A percentile compares a stretch with the other conserved stretches of the same genome.
Evolutionary conservation across 495 filamentous ascomycete species (phyloP).

Genomic region (Neurospora tetraspora): DNA sequence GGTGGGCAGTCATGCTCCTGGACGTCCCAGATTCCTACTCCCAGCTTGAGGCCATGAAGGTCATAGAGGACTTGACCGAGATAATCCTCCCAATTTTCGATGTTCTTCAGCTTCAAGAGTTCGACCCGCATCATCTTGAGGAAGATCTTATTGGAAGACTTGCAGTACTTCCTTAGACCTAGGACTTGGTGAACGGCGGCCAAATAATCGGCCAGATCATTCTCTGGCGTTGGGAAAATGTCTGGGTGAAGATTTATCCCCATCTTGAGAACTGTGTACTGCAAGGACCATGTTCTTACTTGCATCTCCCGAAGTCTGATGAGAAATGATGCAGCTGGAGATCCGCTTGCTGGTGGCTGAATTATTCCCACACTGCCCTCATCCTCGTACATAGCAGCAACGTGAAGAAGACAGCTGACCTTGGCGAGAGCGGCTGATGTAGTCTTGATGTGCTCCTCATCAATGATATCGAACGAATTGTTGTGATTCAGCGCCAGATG

Average conservation of each 20-base stretch:
- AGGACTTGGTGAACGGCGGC: constrained; percentile 72
- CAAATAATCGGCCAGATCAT: constrained; percentile 64
- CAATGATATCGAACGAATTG: constrained; percentile 72
- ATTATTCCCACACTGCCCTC: constrained; percentile 63
- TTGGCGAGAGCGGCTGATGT: constrained; percentile 59
- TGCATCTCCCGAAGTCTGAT: constrained; percentile 80
- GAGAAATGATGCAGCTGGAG: constrained; percentile 44
- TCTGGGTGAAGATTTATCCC: constrained; percentile 56
- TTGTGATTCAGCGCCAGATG: constrained; percentile 54
- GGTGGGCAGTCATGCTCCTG: constrained; percentile 65
- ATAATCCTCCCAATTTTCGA: constrained; percentile 66
- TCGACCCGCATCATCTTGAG: constrained; percentile 83
- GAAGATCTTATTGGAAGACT: constrained; percentile 73
- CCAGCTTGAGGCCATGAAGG: constrained; percentile 73
- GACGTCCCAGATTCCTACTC: constrained; percentile 53
- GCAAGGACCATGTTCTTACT: constrained; percentile 75
- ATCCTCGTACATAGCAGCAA: constrained; percentile 72
- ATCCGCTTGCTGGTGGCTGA: constrained; percentile 23
- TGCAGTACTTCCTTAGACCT: constrained; percentile 81
- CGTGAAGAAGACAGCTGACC: constrained; percentile 62
- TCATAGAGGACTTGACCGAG: constrained; percentile 83
- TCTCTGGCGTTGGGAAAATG: constrained; percentile 50
- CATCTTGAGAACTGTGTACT: constrained; percentile 64
- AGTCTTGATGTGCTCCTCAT: constrained; percentile 60
- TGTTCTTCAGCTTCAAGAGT: constrained; percentile 50